Evolutionary conservation across 495 filamentous ascomycete species (phyloP).

Genomic region (Xylaria acuta): DNA sequence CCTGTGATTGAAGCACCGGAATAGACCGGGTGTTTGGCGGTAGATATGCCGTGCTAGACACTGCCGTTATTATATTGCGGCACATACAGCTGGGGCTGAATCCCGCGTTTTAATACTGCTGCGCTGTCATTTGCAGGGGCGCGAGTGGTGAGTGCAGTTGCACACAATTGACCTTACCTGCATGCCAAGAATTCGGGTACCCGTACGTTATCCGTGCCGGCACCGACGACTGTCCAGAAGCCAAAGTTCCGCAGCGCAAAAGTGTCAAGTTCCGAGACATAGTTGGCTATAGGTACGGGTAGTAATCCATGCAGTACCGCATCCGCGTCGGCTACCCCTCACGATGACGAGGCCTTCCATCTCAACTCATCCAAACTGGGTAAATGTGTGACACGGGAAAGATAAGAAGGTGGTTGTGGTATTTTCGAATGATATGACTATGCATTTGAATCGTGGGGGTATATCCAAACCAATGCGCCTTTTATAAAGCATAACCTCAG

Average conservation of each 20-base stretch:
- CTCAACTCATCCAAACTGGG: neutral
- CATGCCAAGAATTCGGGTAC: neutral
- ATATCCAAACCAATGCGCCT: conserved; percentile 26
- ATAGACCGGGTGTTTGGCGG: neutral
- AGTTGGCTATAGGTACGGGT: neutral
- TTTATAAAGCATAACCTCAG: conserved; percentile 13
- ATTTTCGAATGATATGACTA: neutral
- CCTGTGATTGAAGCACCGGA: neutral
- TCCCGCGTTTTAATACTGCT: neutral
- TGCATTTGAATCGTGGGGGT: conserved; percentile 18
- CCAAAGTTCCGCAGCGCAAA: neutral
- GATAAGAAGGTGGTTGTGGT: conserved; percentile 12
- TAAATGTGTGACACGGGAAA: neutral
- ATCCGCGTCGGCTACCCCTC: conserved; percentile 10
- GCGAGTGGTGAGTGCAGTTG: too few relatives aligned
- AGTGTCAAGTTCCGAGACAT: neutral
- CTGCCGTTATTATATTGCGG: neutral
- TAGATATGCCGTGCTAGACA: neutral
- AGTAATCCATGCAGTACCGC: neutral
- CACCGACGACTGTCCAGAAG: neutral
- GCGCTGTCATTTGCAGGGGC: neutral
- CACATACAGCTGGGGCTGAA: neutral
- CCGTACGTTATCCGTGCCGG: conserved; percentile 2
- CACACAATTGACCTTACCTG: neutral
- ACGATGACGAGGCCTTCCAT: conserved; percentile 5